Evolutionary conservation across 192 early-diverging fungal genomes (phyloP), one percentile per base, ranked within the genome.

Genomic region (Podila verticillata): DNA sequence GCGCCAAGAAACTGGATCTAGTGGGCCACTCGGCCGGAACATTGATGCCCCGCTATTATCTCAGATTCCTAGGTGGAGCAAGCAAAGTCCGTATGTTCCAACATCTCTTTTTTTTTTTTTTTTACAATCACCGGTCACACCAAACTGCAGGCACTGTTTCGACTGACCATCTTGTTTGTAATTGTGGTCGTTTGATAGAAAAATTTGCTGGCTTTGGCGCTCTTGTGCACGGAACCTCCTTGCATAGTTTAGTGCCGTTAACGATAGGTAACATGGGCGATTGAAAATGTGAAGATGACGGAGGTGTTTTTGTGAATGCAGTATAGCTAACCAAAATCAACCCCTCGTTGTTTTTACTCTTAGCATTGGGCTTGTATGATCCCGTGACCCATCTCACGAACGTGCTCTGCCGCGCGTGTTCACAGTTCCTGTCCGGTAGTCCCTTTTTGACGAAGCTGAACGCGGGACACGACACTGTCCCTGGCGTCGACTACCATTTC

Each of bases 31-130:
- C 51, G 9, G 20, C 70, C 31, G 80, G 80, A 28, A 31, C 66
- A 1, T 31, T 82, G 24, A 67, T 74, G 63, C 80, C 80, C 20
- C 63, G 72, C 4, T 79, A 79, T 39, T 72, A 72, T 29, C 49
- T 82, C n/a, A 70, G 66, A 57, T 62, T 58, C 72, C 34, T 82
- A 28, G 67, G 67, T 8, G 70, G 70, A 20, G 66, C 63, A n/a
- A 7, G 63, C 57, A 82, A 82, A 65, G 62, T 82, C 30, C 60
- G 77, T 80, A 69, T n/a, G 51, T 54, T 4, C 39, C 39, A 44
- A 34, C 32, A 34, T 44, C 39, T 15, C 12, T 0, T 44, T 12
- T 44, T 44, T 15, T 44, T 0, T 44, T 12, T 44, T 44, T 15
- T 44, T 44, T 1, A 7, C 39, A 19, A 28, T 5, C 9, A 34